Evolutionary conservation across 305 asterid genomes (phyloP).

Genomic region (Solanum hybrid): DNA sequence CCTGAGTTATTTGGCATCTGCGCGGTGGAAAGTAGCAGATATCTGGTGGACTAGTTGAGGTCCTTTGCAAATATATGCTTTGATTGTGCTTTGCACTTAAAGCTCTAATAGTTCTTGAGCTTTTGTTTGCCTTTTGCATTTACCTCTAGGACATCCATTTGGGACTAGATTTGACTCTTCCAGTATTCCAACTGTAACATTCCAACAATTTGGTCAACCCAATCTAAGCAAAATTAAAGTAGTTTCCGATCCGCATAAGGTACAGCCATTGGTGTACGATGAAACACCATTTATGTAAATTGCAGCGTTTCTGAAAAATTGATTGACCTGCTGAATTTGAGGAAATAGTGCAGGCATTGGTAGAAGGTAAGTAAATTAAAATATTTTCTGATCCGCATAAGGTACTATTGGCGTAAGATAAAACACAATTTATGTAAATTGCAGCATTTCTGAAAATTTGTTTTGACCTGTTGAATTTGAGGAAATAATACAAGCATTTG

Average conservation of each 20-base stretch:
- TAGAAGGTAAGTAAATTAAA: background rate
- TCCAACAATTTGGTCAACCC: background rate
- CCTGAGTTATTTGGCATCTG: background rate
- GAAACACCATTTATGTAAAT: background rate
- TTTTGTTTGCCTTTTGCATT: background rate
- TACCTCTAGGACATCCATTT: background rate
- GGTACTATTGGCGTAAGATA: background rate
- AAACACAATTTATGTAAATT: background rate
- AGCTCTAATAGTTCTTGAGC: background rate
- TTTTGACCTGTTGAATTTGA: background rate
- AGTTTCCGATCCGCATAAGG: background rate
- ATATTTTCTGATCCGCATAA: background rate
- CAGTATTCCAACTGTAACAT: background rate
- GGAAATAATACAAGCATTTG: background rate
- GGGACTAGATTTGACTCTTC: background rate
- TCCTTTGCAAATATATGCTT: background rate
- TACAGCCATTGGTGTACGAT: background rate
- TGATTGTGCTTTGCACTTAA: background rate
- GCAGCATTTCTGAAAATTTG: background rate
- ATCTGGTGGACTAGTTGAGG: background rate
- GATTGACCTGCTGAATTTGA: background rate
- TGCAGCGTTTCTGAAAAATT: background rate
- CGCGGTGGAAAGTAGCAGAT: background rate
- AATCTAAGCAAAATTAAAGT: background rate
- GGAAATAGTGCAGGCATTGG: background rate